phyloP scores from a whole-genome alignment of 768 basidiomycete genomes.

The Suillus placidus region DNA sequence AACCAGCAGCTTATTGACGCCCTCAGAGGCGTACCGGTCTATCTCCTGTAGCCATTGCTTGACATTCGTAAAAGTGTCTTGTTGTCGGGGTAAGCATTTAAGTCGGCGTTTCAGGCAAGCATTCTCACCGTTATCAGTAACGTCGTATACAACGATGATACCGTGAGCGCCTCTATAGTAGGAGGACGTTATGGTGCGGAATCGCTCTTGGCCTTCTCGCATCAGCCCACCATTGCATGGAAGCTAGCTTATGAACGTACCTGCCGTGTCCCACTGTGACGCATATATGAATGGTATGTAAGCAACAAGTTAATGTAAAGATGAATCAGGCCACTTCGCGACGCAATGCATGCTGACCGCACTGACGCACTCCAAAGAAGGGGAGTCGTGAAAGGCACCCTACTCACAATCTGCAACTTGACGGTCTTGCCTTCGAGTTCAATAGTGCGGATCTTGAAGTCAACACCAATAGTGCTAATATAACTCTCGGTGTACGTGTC shows the following conservation, averaged over 20 bases:
- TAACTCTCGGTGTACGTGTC: constrained; percentile 98
- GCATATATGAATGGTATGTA: constrained; percentile 27
- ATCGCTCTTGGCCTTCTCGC: constrained; percentile 88
- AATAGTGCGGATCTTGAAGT: constrained; percentile 99
- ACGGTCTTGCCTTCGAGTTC: constrained; percentile 98
- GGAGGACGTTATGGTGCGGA: constrained; percentile 98
- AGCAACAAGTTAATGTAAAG: constrained; percentile 25
- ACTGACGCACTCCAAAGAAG: constrained; percentile 6
- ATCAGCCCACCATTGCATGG: constrained; percentile 9
- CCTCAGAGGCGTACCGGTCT: constrained; percentile 95
- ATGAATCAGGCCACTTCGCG: not conserved
- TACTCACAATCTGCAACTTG: constrained; percentile 94
- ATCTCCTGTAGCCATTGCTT: constrained; percentile 96
- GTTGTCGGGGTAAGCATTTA: constrained; percentile 13
- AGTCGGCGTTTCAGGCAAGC: not conserved
- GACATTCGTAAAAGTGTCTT: constrained; percentile 93
- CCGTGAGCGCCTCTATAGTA: constrained; percentile 99
- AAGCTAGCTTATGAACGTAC: constrained; percentile 40
- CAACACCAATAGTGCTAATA: constrained; percentile 97
- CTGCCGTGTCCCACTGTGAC: constrained; percentile 92
- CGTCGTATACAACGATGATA: constrained; percentile 98
- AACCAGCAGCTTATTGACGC: constrained; percentile 97
- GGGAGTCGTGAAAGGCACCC: constrained; percentile 11
- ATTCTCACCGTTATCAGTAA: constrained; percentile 83
- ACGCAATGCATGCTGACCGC: not conserved